Evolutionary conservation across 1,284 basidiomycete species (phyloP), one percentile per base, ranked within the genome.

Genomic region (Ustilago xerochloae): DNA sequence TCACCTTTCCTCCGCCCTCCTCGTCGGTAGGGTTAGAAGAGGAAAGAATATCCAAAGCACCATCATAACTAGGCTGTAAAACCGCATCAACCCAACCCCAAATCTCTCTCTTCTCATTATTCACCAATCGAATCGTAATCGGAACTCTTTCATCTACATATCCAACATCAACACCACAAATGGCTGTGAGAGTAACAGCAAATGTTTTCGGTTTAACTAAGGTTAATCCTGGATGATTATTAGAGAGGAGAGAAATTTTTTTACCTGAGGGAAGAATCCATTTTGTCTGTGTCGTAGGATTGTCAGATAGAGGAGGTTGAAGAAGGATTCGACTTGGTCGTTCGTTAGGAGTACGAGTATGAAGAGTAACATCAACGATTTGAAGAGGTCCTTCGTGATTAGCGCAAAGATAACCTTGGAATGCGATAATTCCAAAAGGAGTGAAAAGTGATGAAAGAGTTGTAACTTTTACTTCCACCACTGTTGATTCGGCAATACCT

Each of bases 51-150:
- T 73, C 70, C 7, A 4, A 28, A 6, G 64, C 54, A 2, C 68
- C 64, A 13, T 73, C 69, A 45, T 67, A 77, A 38, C 55, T 50
- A 16, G 69, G 63, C 22, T 68, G 65, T 26, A 74, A 32, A 5
- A 16, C 15, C 10, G 60, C 62, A 36, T 77, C 62, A 5, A 66
- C 9, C 45, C 50, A 61, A 2, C 24, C 51, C 0, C 16, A 8
- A 5, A 77, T 13, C 12, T 50, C 24, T 4, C 12, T 16, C 2
- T 18, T n/a, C 15, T 73, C 74, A 10, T 49, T 15, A 33, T 77
- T 77, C 13, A n/a, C 12, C 20, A 73, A n/a, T 2, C 12, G 13
- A 16, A 75, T 18, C 16, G 22, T 43, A 43, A 75, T 15, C 4
- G 63, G 52, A 15, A 72, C 41, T 1, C 39, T 7, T 24, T 75